A percentile compares a stretch with the other conserved stretches of the same genome.
Evolutionary conservation across 768 basidiomycete species (phyloP).

Genomic region (Rhodotorula sphaerocarpa): DNA sequence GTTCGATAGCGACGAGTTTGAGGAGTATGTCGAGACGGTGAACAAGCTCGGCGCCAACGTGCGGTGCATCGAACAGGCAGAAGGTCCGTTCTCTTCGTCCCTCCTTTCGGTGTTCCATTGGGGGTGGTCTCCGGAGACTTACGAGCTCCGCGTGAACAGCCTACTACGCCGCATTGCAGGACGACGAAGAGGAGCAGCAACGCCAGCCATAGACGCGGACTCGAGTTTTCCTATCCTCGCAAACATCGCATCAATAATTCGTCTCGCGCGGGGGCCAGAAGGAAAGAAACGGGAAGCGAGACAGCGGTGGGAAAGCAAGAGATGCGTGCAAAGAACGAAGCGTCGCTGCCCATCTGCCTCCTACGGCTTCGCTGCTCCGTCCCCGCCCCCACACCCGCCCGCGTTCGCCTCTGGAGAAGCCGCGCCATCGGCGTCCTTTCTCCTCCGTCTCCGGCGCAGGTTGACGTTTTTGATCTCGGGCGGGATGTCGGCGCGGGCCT

Average conservation of each 20-base stretch:
- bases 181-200: neutral
- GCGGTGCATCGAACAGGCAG: conserved; percentile 73
- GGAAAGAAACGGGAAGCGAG: too few species aligned
- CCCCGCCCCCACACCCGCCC: too few species aligned
- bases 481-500: conserved; percentile 21
- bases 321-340: too few species aligned
- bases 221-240: too few species aligned
- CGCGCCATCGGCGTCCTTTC: neutral
- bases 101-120: too few species aligned
- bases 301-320: too few species aligned
- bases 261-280: too few species aligned
- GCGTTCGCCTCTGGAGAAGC: neutral
- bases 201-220: neutral
- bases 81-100: conserved; percentile 51
- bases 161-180: conserved; percentile 12
- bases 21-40: conserved; percentile 91
- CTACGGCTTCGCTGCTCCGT: conserved; percentile 43
- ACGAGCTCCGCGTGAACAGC: too few species aligned
- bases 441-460: conserved; percentile 3
- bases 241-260: too few species aligned
- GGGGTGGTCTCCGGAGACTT: too few species aligned
- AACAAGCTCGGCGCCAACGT: conserved; percentile 88
- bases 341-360: too few species aligned
- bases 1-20: conserved; percentile 90
- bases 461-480: neutral